Conservation (phyloP, 2,329 filamentous ascomycete genomes). For the Fusarium oligoseptatum region DNA sequence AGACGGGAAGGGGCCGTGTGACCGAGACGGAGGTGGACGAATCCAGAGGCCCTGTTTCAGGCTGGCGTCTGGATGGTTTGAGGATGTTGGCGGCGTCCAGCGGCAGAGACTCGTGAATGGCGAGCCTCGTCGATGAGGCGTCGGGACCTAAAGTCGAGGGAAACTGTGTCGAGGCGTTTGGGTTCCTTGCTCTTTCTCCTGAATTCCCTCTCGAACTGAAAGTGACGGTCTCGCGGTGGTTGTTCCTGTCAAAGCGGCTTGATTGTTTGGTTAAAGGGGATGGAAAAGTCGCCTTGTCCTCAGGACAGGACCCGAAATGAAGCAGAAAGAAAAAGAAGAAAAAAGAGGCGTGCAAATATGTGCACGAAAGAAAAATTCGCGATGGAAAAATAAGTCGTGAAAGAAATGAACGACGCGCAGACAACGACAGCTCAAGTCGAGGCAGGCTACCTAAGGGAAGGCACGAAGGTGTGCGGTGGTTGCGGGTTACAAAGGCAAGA, state of each 20-base stretch:
- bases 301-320: constrained; percentile 25
- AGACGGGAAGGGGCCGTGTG: constrained; percentile 32
- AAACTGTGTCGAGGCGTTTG: constrained; percentile 24
- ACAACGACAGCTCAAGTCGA: constrained; percentile 42
- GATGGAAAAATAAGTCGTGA: constrained; percentile 26
- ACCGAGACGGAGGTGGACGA: constrained; percentile 38
- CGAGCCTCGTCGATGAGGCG: constrained; percentile 29
- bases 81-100: constrained; percentile 30
- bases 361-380: constrained; percentile 18
- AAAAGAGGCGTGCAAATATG: constrained; percentile 7
- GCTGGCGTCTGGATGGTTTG: constrained; percentile 41
- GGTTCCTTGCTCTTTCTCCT: constrained; percentile 32
- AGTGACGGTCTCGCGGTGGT: constrained; percentile 21
- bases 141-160: constrained; percentile 13
- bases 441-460: constrained; percentile 30
- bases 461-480: constrained; percentile 35
- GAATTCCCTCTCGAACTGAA: background rate
- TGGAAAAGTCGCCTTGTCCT: constrained; percentile 32
- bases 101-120: constrained; percentile 33
- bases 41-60: constrained; percentile 46
- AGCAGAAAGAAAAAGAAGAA: background rate
- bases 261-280: constrained; percentile 10
- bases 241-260: constrained; percentile 30
- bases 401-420: constrained; percentile 40
- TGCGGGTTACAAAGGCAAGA: constrained; percentile 19